Conservation (phyloP, 225 moss, liverwort and hornwort species). For the Marchantia paleacea region DNA sequence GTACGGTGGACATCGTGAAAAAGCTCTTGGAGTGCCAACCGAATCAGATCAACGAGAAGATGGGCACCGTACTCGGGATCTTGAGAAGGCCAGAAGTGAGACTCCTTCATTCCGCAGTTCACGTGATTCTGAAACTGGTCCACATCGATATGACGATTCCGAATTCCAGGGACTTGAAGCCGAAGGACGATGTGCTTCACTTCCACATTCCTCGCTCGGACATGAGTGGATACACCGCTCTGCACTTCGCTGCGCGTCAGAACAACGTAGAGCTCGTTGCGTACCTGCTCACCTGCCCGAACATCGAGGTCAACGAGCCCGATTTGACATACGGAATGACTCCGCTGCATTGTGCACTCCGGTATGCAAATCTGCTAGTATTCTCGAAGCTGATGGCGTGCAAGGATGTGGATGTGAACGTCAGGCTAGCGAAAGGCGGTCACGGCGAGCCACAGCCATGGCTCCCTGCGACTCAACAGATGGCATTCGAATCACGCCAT, state of each 20-base stretch:
- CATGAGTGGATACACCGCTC: neutral
- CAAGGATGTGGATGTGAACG: neutral
- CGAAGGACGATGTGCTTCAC: too few relatives aligned
- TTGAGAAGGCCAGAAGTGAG: too few relatives aligned
- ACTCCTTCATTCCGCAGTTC: too few relatives aligned
- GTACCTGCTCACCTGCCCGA: neutral
- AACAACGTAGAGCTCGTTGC: neutral
- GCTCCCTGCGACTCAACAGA: too few relatives aligned
- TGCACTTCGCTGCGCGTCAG: neutral
- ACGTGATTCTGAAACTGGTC: too few relatives aligned
- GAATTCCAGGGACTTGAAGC: too few relatives aligned
- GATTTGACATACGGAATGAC: neutral
- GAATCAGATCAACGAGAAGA: neutral
- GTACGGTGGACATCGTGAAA: neutral
- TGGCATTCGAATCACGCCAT: too few relatives aligned
- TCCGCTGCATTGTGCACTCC: neutral
- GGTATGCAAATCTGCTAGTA: too few relatives aligned
- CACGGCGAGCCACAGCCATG: neutral
- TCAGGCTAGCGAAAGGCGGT: too few relatives aligned
- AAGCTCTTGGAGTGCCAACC: neutral
- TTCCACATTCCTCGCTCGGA: too few relatives aligned
- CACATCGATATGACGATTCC: too few relatives aligned
- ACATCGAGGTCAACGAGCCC: neutral
- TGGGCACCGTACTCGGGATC: too few relatives aligned
- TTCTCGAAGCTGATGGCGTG: neutral